Base-by-base conservation (phyloP, 495 filamentous ascomycete genomes). In the Lasiosphaeris hirsuta region DNA sequence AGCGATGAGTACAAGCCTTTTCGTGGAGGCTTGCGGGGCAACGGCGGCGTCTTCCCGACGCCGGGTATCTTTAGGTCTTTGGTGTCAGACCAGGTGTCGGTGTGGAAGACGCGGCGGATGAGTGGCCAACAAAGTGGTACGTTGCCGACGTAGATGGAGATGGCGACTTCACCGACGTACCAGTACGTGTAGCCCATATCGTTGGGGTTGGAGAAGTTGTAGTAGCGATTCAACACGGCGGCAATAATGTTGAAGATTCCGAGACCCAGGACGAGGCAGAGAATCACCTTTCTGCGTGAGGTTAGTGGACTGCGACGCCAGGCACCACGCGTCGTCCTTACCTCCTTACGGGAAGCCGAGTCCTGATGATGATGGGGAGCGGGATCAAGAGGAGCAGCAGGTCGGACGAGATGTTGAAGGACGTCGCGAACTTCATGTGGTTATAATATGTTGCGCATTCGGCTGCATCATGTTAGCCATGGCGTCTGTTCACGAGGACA, bases 401-500 rank as follows among this genome's bases (percentile, higher is more conserved):
- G 57, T 81, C 79, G 9, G 77, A 78, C 51, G 65, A 67, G 52
- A 82, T 77, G 59, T 82, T 82, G 68, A 81, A 80, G 47, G 62
- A 60, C 4, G 65, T 73, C 51, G 81, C 69, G 14, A 73, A 64
- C 43, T 81, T 78, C 17, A 69, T 69, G 61, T 77, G 79, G 58
- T 76, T 66, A 50, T 74, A 61, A 18, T 75, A 76, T 0, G 78
- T 77, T 10, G 75, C 71, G 58, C 79, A 82, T 72, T 59, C 2
- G 66, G 70, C 46, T 75, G 69, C 45, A 30, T 11, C 19, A 41
- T 46, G 43, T 46, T 46, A 18, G 8, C 10, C 23, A 30, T 30
- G 2, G 45, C 17, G 9, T 3, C n/a, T 46, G 4, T n/a, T n/a
- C 11, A 15, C 19, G 10, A 46, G 19, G 1, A n/a, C 14, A 9